Evolutionary conservation across 495 filamentous ascomycete species (phyloP), one percentile per base, ranked within the genome.

Genomic region (Talaromyces stipitatus): DNA sequence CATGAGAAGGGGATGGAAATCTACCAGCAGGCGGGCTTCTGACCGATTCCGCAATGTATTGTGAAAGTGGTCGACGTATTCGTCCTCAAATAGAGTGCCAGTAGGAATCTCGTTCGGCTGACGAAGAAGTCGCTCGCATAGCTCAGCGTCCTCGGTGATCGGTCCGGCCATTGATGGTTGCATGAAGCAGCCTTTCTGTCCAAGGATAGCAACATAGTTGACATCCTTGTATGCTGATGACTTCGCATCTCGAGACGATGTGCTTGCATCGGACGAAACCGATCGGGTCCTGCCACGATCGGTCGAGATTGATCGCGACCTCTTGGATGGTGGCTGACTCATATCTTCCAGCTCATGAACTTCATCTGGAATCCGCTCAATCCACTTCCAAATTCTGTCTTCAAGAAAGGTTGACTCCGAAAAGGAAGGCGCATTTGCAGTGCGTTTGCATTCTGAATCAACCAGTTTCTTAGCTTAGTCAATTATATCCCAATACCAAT

Each of bases 101-200:
- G 60, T 10, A 41, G 71, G 71, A 50, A 68, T 20, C n/a, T 28
- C 38, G 56, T 74, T 65, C n/a, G 68, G 54, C 8, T 18, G 48
- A 4, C 58, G 20, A 26, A 78, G 66, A 2, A 79, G 48, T n/a
- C n/a, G 60, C 30, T 48, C 33, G 54, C 50, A 75, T 47, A 63
- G 14, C 2, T 2, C 41, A 24, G 65, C 62, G 54, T 65, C 74
- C 51, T 29, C 55, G 24, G 64, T 20, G 0, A 61, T 61, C 46
- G 77, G 67, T 45, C 60, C 65, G 11, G 64, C 26, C 5, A 67
- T 46, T 5, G 56, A 72, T 52, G 71, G 52, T 4, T 50, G 12
- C 72, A 78, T 76, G 50, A 67, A 78, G 59, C 69, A 72, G 10
- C 67, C 69, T 43, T 70, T 70, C n/a, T 64, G 66, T 5, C 27